Evolutionary conservation across 352 stramenopile species (phyloP), one percentile per base, ranked within the genome.

Genomic region (Globisporangium canariense): DNA sequence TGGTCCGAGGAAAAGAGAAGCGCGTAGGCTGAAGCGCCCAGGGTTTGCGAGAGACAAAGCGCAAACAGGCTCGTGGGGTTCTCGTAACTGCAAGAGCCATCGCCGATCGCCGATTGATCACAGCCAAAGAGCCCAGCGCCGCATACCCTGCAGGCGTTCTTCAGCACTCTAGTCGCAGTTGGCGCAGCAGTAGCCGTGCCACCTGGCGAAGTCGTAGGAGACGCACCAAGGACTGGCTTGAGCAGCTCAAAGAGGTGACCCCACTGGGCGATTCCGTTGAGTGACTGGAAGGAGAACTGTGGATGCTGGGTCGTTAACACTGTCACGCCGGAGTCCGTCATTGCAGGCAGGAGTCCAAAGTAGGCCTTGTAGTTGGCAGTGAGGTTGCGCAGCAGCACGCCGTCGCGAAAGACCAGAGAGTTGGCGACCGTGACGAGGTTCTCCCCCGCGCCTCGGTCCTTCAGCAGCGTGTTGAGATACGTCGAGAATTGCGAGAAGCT

Each of bases 41-140:
- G 22, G 20, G 13, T n/a, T 2, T n/a, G 3, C 13, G 22, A 18
- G 6, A 70, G 28, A 30, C 62, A 56, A 32, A 32, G 18, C 36
- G 22, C 40, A 16, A 71, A 62, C 0, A 25, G 8, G 25, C 43
- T 65, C 32, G 32, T 36, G 6, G 51, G 18, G 6, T 43, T 28
- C 13, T 22, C 32, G 38, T 68, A 68, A 45, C 38, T 65, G 56
- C 56, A 71, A 6, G n/a, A 49, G 10, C 54, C 66, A 22, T 64
- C 28, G 6, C 20, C 18, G 45, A 71, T 58, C 0, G 41, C 30
- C 4, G 20, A 18, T 9, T 34, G 8, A 7, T 49, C 22, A 14
- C 66, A 71, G 20, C 11, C 30, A 5, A 71, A 65, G 25, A 71
- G 36, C 6, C 9, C 40, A 16, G 57, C 30, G 10, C 32, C 55